These are phyloP conservation scores for Paramyrothecium sp. DNA, from an alignment of 2,329 filamentous ascomycete species.

Conservation along the genomic window DNA sequence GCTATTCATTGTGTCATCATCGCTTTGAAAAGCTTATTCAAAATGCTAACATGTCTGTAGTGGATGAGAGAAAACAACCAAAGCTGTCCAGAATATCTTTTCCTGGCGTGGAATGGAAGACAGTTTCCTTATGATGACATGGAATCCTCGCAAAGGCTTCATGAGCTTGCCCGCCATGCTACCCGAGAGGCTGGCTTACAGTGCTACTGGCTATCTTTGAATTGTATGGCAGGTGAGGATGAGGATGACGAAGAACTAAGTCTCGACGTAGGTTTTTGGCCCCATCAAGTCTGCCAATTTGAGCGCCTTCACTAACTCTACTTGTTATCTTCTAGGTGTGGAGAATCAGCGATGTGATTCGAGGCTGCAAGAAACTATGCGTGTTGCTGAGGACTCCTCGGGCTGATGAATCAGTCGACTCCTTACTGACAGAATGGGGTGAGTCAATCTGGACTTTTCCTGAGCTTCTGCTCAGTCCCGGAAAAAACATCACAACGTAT, in stretches of 20 bases:
- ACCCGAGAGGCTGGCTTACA: not conserved
- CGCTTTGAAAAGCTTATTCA: too few relatives aligned
- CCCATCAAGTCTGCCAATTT: not conserved
- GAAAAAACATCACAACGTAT: conserved; percentile 19
- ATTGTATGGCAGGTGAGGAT: not conserved
- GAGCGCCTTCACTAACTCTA: too few relatives aligned
- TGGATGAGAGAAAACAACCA: not conserved
- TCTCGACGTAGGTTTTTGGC: not conserved
- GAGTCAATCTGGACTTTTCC: conserved; percentile 26
- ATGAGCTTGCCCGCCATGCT: not conserved
- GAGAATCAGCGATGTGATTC: not conserved
- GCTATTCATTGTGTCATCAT: not conserved
- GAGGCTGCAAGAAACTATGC: not conserved
- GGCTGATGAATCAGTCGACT: conserved; percentile 4
- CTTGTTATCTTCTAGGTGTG: not conserved
- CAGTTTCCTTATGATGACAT: not conserved
- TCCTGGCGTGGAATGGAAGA: not conserved
- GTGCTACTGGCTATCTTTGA: not conserved
- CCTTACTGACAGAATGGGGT: conserved; percentile 22
- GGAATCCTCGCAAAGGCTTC: not conserved
- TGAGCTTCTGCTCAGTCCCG: conserved; percentile 22
- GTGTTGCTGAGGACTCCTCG: not conserved
- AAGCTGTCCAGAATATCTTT: not conserved
- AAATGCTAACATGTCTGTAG: not conserved
- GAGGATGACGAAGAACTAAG: not conserved